Conservation (phyloP, 176 grass and related monocot genomes). For the Pharus latifolius region DNA sequence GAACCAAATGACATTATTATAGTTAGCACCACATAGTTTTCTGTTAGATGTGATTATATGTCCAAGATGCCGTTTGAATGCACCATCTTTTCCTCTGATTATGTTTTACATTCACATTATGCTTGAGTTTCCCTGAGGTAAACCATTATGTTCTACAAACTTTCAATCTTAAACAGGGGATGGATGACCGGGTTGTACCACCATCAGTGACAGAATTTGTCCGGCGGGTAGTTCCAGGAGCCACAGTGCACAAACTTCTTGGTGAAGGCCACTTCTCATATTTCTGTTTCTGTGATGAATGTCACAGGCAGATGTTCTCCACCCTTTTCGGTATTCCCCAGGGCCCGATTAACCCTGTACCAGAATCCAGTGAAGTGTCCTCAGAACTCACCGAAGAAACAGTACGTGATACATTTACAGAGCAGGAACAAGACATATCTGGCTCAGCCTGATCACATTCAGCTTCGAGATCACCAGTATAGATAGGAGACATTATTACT, state of each 20-base stretch:
- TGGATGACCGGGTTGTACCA: constrained; percentile 83
- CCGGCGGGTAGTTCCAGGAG: constrained; percentile 60
- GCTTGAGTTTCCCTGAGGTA: background rate
- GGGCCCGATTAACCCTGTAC: constrained; percentile 36
- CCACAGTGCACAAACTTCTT: constrained; percentile 66
- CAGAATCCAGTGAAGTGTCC: constrained; percentile 3
- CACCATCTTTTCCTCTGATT: background rate
- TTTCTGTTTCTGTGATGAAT: constrained; percentile 89
- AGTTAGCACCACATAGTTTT: too few species aligned
- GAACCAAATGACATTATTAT: constrained; percentile 6
- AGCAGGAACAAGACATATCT: constrained; percentile 33
- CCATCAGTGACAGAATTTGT: constrained; percentile 59
- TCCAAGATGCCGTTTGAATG: background rate
- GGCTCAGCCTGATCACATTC: constrained; percentile 22
- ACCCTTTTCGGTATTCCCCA: constrained; percentile 84
- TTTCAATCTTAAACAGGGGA: constrained; percentile 44
- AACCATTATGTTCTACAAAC: background rate
- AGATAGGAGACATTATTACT: constrained; percentile 30
- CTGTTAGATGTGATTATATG: background rate
- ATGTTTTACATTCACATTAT: background rate
- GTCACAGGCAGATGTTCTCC: constrained; percentile 92
- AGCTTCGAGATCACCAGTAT: constrained; percentile 16
- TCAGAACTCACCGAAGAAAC: constrained; percentile 31
- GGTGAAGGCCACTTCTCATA: constrained; percentile 94
- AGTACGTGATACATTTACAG: constrained; percentile 7